Conservation (phyloP, 78 protist species). For the Chrysochromulina parva region DNA sequence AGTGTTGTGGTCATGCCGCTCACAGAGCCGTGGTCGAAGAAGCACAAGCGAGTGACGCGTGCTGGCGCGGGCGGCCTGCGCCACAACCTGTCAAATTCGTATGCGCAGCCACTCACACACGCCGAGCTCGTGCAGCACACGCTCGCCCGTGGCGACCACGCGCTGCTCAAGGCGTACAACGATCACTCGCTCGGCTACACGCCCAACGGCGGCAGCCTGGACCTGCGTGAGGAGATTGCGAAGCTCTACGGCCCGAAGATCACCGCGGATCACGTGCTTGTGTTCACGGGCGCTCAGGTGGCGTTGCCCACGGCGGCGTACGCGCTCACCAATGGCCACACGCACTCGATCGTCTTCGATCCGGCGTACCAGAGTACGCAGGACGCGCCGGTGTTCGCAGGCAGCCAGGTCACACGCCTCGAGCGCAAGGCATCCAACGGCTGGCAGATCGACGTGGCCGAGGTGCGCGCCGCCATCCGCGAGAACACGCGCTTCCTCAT, state of each 20-base stretch:
- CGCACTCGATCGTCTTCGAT: neutral
- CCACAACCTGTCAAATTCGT: constrained; percentile 2
- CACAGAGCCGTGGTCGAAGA: constrained; percentile 15
- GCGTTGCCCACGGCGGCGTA: neutral
- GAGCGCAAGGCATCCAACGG: neutral
- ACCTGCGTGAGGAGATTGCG: constrained; percentile 20
- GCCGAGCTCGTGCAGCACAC: constrained; percentile 15
- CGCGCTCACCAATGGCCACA: neutral
- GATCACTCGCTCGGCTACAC: constrained; percentile 4
- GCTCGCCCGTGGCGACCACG: neutral
- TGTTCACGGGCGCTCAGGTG: constrained; percentile 22
- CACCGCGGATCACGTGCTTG: neutral
- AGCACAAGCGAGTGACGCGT: constrained; percentile 3
- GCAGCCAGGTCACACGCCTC: neutral
- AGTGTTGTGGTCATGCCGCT: too few species aligned
- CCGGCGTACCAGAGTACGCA: neutral
- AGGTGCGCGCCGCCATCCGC: neutral
- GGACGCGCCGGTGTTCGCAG: neutral
- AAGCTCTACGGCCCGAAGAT: constrained; percentile 15
- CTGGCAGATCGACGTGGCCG: neutral
- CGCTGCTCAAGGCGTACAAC: neutral
- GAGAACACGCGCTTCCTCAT: constrained; percentile 7
- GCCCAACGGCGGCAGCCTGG: neutral
- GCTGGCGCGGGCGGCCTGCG: neutral
- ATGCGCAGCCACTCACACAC: constrained; percentile 6